Evolutionary conservation across 495 filamentous ascomycete species (phyloP).

Genomic region (Aspergillus bridgeri): DNA sequence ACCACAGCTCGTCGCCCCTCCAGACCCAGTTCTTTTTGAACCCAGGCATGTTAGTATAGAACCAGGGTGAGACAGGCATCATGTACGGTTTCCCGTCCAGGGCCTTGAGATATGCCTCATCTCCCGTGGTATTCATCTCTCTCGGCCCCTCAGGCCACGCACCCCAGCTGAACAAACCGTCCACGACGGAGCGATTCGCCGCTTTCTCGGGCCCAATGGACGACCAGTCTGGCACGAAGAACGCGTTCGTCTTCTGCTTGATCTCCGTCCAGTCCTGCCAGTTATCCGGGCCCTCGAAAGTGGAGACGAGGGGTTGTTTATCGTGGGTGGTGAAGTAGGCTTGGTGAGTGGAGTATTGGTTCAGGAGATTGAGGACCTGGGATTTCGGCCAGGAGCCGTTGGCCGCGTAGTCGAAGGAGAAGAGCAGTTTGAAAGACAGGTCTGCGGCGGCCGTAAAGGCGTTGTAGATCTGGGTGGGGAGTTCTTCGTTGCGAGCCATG

Average conservation of each 20-base stretch:
- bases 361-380: constrained; percentile 53
- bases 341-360: constrained; percentile 46
- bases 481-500: constrained; percentile 50
- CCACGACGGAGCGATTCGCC: constrained; percentile 40
- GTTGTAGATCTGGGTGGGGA: constrained; percentile 39
- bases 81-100: constrained; percentile 61
- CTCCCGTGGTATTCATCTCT: constrained; percentile 51
- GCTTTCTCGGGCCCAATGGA: constrained; percentile 45
- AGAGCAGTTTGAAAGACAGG: constrained; percentile 58
- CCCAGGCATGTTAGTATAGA: constrained; percentile 63
- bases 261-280: constrained; percentile 57
- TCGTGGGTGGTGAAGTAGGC: constrained; percentile 53
- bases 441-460: constrained; percentile 56
- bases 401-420: constrained; percentile 69
- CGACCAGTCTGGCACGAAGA: constrained; percentile 67
- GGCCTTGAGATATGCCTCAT: constrained; percentile 47
- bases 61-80: constrained; percentile 75
- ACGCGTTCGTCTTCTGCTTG: constrained; percentile 44
- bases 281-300: constrained; percentile 65
- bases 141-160: constrained; percentile 64
- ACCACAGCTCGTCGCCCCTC: constrained; percentile 66
- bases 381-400: constrained; percentile 52
- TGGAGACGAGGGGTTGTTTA: constrained; percentile 61
- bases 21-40: constrained; percentile 72
- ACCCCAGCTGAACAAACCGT: constrained; percentile 68